Percentiles rank a stretch among this genome's conserved stretches.
These are phyloP conservation scores for Arctostaphylos glauca DNA, from an alignment of 148 eudicot species.

Conservation along the genomic window DNA sequence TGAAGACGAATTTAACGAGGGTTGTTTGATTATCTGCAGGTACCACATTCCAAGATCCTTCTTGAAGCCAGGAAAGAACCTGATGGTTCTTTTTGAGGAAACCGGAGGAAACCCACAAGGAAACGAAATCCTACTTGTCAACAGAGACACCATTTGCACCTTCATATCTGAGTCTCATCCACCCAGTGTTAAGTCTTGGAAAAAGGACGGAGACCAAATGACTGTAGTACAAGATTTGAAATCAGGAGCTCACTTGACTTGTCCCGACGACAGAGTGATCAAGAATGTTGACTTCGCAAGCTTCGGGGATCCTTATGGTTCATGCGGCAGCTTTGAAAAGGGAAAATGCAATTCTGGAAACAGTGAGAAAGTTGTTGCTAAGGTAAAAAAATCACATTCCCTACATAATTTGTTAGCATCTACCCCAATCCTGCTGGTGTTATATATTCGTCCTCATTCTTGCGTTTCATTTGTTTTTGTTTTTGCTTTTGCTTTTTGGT, in stretches of 20 bases:
- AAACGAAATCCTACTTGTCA: constrained; percentile 45
- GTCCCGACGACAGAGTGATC: constrained; percentile 49
- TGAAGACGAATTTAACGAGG: no score
- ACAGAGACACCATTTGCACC: constrained; percentile 67
- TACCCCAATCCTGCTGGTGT: neutral
- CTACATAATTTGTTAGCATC: neutral
- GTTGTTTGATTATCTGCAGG: constrained; percentile 28
- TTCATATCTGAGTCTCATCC: constrained; percentile 47
- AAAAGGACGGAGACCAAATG: constrained; percentile 28
- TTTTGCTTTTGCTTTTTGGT: neutral
- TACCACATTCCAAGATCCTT: constrained; percentile 82
- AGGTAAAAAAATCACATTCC: constrained; percentile 16
- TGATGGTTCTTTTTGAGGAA: constrained; percentile 78
- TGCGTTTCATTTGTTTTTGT: constrained; percentile 8
- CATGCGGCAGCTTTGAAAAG: constrained; percentile 47
- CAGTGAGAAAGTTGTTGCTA: constrained; percentile 41
- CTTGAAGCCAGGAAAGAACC: constrained; percentile 64
- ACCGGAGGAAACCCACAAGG: constrained; percentile 51
- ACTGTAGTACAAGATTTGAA: constrained; percentile 23
- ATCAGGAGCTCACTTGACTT: constrained; percentile 44
- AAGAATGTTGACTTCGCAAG: constrained; percentile 55
- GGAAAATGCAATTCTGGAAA: constrained; percentile 47
- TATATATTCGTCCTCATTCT: neutral
- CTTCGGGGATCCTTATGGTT: constrained; percentile 61
- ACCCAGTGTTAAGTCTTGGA: constrained; percentile 50